These are phyloP conservation scores for Penicillium paxilli DNA, from an alignment of 495 filamentous ascomycete genomes.

Conservation along the genomic window DNA sequence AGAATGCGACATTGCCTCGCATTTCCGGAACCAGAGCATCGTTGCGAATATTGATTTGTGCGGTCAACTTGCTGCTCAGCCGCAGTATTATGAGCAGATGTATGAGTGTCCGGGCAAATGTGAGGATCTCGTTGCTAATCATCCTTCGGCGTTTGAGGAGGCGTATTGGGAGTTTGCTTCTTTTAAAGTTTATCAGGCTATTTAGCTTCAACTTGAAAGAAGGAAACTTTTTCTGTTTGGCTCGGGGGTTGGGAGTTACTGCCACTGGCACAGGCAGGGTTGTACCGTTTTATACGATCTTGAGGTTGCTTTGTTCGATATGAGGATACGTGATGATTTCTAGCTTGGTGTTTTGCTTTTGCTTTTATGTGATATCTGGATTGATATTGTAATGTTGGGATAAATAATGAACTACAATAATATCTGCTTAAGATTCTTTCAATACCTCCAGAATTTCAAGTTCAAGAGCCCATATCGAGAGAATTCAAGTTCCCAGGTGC, in stretches of 20 bases:
- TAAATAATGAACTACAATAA: neutral
- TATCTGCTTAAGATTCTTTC: too few species aligned
- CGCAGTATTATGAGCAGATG: conserved; percentile 37
- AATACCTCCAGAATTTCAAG: too few species aligned
- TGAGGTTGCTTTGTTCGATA: neutral
- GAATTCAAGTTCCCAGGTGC: too few species aligned
- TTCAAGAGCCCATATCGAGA: too few species aligned
- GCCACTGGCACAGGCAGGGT: too few species aligned
- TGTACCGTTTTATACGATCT: too few species aligned
- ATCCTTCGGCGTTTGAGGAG: conserved; percentile 35
- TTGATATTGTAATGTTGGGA: too few species aligned
- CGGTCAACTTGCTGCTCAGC: conserved; percentile 36
- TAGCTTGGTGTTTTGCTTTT: too few species aligned
- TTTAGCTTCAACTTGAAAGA: neutral
- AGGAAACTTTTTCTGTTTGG: too few species aligned
- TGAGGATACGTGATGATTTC: neutral
- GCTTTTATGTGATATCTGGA: too few species aligned
- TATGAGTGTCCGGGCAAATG: conserved; percentile 46
- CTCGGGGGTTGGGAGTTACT: too few species aligned
- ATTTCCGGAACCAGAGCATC: conserved; percentile 53
- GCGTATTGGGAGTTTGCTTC: conserved; percentile 54
- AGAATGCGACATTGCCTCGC: conserved; percentile 44
- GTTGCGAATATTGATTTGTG: conserved; percentile 55
- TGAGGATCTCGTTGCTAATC: conserved; percentile 39
- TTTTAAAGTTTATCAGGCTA: conserved; percentile 44